Evolutionary conservation across 2,329 filamentous ascomycete species (phyloP).

Genomic region (Ophiostoma novo-ulmi): DNA sequence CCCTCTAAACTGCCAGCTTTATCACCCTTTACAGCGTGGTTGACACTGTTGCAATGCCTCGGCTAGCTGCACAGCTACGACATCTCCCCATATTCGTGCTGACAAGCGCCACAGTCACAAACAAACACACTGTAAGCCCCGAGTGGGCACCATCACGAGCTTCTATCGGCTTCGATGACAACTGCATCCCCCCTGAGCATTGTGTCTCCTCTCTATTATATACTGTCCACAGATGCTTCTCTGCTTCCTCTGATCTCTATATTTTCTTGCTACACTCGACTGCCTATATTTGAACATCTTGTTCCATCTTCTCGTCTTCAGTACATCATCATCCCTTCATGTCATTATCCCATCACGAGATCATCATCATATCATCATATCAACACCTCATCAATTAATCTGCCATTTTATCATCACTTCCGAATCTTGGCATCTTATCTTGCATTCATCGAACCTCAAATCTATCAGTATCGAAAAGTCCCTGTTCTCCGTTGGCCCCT

Average conservation of each 20-base stretch:
- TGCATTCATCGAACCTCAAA: no score
- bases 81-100: background rate
- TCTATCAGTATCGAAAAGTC: no score
- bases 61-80: constrained; percentile 15
- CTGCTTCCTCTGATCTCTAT: background rate
- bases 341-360: background rate
- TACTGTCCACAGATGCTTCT: background rate
- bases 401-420: background rate
- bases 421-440: no score
- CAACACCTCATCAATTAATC: background rate
- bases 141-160: constrained; percentile 21
- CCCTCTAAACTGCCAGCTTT: background rate
- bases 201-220: background rate
- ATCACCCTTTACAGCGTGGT: background rate
- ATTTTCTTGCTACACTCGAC: background rate
- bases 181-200: background rate
- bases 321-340: background rate
- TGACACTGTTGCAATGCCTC: constrained; percentile 20
- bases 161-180: constrained; percentile 23
- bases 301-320: background rate
- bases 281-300: background rate
- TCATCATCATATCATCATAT: background rate
- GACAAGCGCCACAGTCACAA: background rate
- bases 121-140: background rate
- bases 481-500: background rate